Evolutionary conservation across 2,329 filamentous ascomycete species (phyloP).

Genomic region (Chaetomiaceae sp.): DNA sequence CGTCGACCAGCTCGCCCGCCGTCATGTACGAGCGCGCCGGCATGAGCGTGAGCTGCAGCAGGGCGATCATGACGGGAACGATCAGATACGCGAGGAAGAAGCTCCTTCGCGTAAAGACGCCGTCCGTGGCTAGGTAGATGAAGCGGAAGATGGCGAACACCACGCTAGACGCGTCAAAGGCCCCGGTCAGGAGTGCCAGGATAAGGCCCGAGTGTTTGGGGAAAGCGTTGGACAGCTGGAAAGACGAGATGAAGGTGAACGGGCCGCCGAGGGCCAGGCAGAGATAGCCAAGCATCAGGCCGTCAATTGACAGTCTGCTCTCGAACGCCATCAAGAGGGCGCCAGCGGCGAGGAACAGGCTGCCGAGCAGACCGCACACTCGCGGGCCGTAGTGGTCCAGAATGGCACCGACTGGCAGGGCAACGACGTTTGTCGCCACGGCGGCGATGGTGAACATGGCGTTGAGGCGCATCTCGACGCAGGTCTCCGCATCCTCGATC

Average conservation of each 20-base stretch:
- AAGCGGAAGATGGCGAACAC: conserved; percentile 70
- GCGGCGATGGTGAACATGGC: conserved; percentile 90
- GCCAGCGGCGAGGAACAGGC: conserved; percentile 62
- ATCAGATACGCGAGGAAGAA: conserved; percentile 70
- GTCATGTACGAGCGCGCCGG: conserved; percentile 76
- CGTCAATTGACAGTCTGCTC: conserved; percentile 61
- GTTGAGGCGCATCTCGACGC: conserved; percentile 62
- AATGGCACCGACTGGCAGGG: conserved; percentile 77
- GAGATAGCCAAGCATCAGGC: conserved; percentile 66
- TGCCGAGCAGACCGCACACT: conserved; percentile 66
- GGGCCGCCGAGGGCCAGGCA: conserved; percentile 72
- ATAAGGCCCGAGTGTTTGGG: conserved; percentile 72
- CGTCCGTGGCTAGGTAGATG: conserved; percentile 49
- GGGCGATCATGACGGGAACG: conserved; percentile 60
- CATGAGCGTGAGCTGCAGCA: conserved; percentile 65
- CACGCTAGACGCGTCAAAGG: conserved; percentile 77
- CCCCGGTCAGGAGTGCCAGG: conserved; percentile 70
- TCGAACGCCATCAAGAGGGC: conserved; percentile 67
- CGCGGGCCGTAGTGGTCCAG: conserved; percentile 77
- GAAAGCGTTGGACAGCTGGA: conserved; percentile 80
- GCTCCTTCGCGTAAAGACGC: conserved; percentile 53
- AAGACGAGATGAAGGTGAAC: conserved; percentile 76
- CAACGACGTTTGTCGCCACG: conserved; percentile 80
- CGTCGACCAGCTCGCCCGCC: conserved; percentile 71
- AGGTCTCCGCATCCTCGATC: conserved; percentile 32